Percentiles rank a stretch among this genome's conserved stretches.
These are phyloP conservation scores for Microcyclospora pomicola DNA, from an alignment of 2,329 filamentous ascomycete genomes.

Conservation along the genomic window DNA sequence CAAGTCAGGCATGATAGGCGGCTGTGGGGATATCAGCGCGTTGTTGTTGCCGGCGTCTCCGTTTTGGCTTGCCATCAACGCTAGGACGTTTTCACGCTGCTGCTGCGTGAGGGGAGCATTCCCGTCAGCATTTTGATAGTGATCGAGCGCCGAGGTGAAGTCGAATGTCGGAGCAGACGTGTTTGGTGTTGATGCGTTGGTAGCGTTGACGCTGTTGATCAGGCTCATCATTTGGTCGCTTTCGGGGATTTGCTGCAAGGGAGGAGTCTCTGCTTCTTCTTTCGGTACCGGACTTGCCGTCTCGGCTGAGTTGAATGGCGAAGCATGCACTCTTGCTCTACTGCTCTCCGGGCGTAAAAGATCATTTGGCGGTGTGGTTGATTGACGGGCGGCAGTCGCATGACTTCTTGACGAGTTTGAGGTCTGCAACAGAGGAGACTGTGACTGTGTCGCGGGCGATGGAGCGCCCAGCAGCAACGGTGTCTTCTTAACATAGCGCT, in stretches of 20 bases:
- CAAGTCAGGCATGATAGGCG: conserved; percentile 43
- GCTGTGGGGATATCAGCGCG: conserved; percentile 41
- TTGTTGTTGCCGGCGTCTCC: conserved; percentile 35
- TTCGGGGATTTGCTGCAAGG: conserved; percentile 24
- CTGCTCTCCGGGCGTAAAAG: conserved; percentile 8
- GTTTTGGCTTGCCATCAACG: conserved; percentile 31
- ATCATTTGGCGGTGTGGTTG: conserved; percentile 12
- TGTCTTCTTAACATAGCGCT: conserved; percentile 15
- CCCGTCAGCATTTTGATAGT: conserved; percentile 34
- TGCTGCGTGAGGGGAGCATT: conserved; percentile 33
- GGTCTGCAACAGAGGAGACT: background rate
- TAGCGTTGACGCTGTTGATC: conserved; percentile 33
- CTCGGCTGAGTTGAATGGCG: background rate
- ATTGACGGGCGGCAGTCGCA: conserved; percentile 2
- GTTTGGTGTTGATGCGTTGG: conserved; percentile 17
- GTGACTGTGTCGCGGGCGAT: background rate
- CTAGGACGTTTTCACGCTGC: conserved; percentile 35
- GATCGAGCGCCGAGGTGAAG: conserved; percentile 32
- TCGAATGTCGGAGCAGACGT: conserved; percentile 28
- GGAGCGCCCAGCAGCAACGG: conserved; percentile 13
- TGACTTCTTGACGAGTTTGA: no score
- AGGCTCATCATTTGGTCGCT: conserved; percentile 38
- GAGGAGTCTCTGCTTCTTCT: conserved; percentile 26
- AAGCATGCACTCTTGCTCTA: background rate
- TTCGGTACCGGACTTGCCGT: conserved; percentile 25